A percentile compares a stretch with the other conserved stretches of the same genome.
Evolutionary conservation across 495 filamentous ascomycete genomes (phyloP).

Genomic region (Penicillium malachiteum): DNA sequence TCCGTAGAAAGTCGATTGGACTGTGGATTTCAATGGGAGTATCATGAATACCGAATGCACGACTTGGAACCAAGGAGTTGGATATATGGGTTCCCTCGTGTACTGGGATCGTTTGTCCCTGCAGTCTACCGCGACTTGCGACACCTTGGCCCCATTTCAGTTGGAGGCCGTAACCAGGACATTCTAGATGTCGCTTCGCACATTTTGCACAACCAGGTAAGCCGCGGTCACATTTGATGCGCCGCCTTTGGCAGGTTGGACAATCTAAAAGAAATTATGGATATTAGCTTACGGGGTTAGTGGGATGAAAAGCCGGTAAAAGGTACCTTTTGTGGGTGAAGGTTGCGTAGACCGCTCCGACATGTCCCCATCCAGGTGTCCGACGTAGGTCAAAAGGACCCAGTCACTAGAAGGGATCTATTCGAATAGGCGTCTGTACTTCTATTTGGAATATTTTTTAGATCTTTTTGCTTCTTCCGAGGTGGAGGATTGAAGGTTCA

Average conservation of each 20-base stretch:
- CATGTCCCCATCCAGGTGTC: slow-evolving; percentile 10
- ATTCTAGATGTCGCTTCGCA: slow-evolving; percentile 39
- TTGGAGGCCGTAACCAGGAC: slow-evolving; percentile 44
- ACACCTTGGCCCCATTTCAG: slow-evolving; percentile 39
- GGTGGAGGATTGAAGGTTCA: neutral
- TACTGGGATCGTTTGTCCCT: slow-evolving; percentile 11
- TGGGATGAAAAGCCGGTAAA: neutral
- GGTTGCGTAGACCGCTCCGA: slow-evolving; percentile 12
- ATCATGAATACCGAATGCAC: neutral
- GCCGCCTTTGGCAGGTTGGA: slow-evolving; percentile 47
- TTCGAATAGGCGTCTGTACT: neutral
- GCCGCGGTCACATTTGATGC: slow-evolving; percentile 50
- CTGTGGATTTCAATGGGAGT: no score
- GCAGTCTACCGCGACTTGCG: slow-evolving; percentile 38
- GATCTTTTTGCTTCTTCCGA: neutral
- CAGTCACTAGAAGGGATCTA: neutral
- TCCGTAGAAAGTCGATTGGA: neutral
- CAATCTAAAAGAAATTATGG: slow-evolving; percentile 26
- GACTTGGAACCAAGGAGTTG: neutral
- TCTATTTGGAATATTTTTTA: neutral
- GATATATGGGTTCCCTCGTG: neutral
- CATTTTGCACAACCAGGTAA: slow-evolving; percentile 26
- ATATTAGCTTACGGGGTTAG: neutral
- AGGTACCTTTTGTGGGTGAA: slow-evolving; percentile 16
- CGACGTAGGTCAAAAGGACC: neutral